Evolutionary conservation across 2,329 filamentous ascomycete genomes (phyloP).

Genomic region (Monosporascus sp.): DNA sequence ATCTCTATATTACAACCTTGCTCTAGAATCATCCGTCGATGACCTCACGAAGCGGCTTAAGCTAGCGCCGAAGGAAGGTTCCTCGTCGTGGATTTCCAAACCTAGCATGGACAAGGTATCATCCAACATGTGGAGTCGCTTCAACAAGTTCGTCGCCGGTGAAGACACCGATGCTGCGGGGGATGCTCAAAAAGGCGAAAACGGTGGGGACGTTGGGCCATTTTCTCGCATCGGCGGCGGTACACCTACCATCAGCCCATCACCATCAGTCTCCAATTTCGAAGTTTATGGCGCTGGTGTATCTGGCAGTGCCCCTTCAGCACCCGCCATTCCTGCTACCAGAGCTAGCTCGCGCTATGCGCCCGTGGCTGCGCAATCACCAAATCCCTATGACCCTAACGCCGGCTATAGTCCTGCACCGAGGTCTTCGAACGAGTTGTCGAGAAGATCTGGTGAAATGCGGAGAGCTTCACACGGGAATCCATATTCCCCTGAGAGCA

Average conservation of each 20-base stretch:
- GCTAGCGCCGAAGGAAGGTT: constrained; percentile 76
- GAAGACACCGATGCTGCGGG: constrained; percentile 70
- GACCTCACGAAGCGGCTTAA: constrained; percentile 79
- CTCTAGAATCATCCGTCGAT: constrained; percentile 70
- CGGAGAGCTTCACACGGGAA: constrained; percentile 28
- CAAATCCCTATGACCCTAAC: constrained; percentile 32
- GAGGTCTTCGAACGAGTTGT: constrained; percentile 37
- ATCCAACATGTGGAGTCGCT: constrained; percentile 81
- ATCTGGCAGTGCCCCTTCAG: constrained; percentile 3
- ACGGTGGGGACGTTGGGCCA: constrained; percentile 60
- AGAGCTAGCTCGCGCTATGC: constrained; percentile 47
- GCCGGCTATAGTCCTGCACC: constrained; percentile 24
- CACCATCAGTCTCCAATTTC: constrained; percentile 63
- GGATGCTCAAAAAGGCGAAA: constrained; percentile 50
- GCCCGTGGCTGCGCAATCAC: constrained; percentile 28
- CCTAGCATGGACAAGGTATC: constrained; percentile 95
- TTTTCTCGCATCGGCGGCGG: constrained; percentile 78
- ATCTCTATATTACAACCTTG: constrained; percentile 78
- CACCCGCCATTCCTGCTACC: constrained; percentile 33
- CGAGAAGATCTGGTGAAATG: constrained; percentile 35
- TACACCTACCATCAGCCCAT: constrained; percentile 68
- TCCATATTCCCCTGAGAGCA: constrained; percentile 27
- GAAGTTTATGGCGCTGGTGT: constrained; percentile 62
- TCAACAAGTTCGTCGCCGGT: constrained; percentile 94
- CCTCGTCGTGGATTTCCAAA: constrained; percentile 86